Conservation (phyloP, 495 filamentous ascomycete genomes). For the Daldinia caldariorum region DNA sequence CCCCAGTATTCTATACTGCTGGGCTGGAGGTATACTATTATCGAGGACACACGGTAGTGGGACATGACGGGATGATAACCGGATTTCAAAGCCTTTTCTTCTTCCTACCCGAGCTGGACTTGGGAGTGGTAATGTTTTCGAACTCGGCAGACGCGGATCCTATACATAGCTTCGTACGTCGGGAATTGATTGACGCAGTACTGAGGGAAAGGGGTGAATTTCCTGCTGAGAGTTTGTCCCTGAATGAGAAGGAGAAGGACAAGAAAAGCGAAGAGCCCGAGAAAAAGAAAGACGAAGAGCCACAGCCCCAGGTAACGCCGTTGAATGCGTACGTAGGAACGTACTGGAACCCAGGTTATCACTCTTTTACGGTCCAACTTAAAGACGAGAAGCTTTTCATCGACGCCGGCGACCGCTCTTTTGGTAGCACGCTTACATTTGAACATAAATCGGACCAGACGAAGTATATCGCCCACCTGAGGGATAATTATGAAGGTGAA, state of each 20-base stretch:
- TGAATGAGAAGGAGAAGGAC: not conserved
- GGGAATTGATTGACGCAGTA: not conserved
- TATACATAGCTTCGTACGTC: not conserved
- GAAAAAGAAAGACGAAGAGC: not conserved
- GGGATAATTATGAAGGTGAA: not conserved
- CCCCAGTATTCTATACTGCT: not conserved
- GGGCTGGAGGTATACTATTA: not conserved
- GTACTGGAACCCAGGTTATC: not conserved
- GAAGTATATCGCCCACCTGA: not conserved
- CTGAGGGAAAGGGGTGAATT: not conserved
- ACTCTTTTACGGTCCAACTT: not conserved
- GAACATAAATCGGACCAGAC: not conserved
- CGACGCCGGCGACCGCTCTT: not conserved
- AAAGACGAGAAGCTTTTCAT: slow-evolving; percentile 4
- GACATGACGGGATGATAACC: not conserved
- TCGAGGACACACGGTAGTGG: not conserved
- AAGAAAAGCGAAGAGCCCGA: not conserved
- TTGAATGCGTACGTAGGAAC: not conserved
- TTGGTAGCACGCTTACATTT: not conserved
- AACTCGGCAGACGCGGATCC: not conserved
- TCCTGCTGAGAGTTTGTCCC: not conserved
- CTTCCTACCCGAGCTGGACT: not conserved
- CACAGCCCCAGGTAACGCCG: not conserved
- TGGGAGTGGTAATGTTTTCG: not conserved
- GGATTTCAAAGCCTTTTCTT: not conserved